A percentile compares a stretch with the other conserved stretches of the same genome.
Conservation (phyloP, 768 basidiomycete genomes). For the Aureoboletus auriporus region DNA sequence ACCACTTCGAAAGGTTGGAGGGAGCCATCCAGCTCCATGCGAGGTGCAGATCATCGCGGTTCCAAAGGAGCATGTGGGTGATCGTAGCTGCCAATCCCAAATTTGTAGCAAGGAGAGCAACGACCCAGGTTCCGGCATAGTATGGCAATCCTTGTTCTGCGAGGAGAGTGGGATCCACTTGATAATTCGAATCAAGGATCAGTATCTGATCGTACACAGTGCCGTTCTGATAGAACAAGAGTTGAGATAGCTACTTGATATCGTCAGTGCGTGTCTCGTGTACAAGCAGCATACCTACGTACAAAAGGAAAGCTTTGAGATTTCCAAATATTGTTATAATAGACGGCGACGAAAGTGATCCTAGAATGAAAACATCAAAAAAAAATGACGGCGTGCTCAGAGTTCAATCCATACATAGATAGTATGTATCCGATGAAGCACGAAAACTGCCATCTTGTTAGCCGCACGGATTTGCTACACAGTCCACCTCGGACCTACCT, state of each 20-base stretch:
- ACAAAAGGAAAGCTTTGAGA: conserved; percentile 58
- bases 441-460: no score
- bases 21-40: conserved; percentile 47
- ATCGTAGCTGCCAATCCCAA: conserved; percentile 41
- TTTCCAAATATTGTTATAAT: conserved; percentile 51
- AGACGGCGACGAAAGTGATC: conserved; percentile 33
- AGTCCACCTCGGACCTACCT: conserved; percentile 18
- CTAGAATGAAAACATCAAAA: conserved; percentile 9
- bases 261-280: background rate
- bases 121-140: conserved; percentile 26
- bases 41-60: conserved; percentile 43
- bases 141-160: conserved; percentile 36
- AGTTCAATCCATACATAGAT: no score
- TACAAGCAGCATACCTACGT: conserved; percentile 16
- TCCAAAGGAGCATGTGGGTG: conserved; percentile 51
- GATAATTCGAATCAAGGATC: conserved; percentile 51
- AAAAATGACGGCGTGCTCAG: no score
- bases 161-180: conserved; percentile 47
- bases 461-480: no score
- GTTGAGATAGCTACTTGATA: conserved; percentile 38
- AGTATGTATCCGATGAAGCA: no score
- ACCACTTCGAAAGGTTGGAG: conserved; percentile 21
- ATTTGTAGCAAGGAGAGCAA: conserved; percentile 16
- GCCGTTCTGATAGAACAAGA: conserved; percentile 49
- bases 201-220: conserved; percentile 46